Evolutionary conservation across 2,329 filamentous ascomycete species (phyloP), one percentile per base, ranked within the genome.

Genomic region (Penicillium sp.): DNA sequence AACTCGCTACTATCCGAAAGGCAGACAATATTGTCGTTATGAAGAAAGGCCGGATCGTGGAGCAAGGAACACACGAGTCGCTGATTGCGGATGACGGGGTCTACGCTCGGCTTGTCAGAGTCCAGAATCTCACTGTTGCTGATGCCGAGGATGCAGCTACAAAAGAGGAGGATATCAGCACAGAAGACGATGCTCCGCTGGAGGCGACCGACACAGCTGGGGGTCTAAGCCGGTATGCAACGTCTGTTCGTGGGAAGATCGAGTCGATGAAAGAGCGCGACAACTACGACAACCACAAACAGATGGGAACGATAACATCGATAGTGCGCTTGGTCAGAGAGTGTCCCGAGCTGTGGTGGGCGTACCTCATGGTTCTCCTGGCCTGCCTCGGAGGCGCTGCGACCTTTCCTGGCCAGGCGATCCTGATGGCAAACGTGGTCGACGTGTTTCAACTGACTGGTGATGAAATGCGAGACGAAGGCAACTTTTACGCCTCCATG

Each of bases 11-110:
- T 6, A 97, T 99, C 81, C 93, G 89, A 77, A 89, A 93, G 66
- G 94, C 94, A 0, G 91, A 98, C 76, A 97, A 97, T 71, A 99
- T 99, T 68, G 91, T 98, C 11, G 94, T 97, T 65, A 94, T 99
- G 89, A 85, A 88, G 4, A 80, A 88, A 63, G 95, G 95, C 9
- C 81, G 84, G 17, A 96, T 99, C 62, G 84, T 96, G 13, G 95
- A 99, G 77, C 93, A 97, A 76, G 95, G 95, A 54, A 93, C 87
- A 0, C 95, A 98, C 74, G 87, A 94, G 61, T 84, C 90, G 11
- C 84, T 99, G 8, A 81, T 98, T 2, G 86, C 88, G 67, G 83
- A 78, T 62, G 80, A 86, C 66, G 88, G 87, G 19, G 90, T 92
- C 7, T 99, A 98, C 77, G 91, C 86, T 76, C 90, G 89, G 59